These are phyloP conservation scores for Lenwebbia sp. DNA, from an alignment of 345 rosid species.

Conservation along the genomic window DNA sequence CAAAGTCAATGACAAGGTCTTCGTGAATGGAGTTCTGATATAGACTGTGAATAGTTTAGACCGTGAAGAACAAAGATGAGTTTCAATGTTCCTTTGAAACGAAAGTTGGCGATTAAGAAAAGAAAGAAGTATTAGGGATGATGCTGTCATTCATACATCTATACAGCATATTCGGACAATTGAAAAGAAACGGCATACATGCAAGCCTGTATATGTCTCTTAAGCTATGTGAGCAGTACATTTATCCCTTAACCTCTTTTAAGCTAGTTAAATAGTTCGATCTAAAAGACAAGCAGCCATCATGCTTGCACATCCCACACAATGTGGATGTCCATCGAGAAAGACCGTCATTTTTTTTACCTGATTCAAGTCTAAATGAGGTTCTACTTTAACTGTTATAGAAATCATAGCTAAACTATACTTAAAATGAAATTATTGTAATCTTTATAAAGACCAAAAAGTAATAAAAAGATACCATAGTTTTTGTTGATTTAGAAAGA, in stretches of 20 bases:
- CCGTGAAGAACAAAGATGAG: not conserved
- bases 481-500: not conserved
- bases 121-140: not conserved
- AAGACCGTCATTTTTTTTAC: not conserved
- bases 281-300: not conserved
- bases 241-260: not conserved
- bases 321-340: not conserved
- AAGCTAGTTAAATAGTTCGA: not conserved
- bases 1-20: not conserved
- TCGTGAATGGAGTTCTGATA: not conserved
- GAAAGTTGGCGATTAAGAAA: not conserved
- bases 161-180: too few relatives aligned
- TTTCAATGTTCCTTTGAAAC: not conserved
- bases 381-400: rapidly evolving
- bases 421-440: not conserved
- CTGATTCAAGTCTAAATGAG: not conserved
- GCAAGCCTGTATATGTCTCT: not conserved
- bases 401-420: not conserved
- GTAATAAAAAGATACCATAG: not conserved
- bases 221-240: not conserved
- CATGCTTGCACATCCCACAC: not conserved
- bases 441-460: not conserved
- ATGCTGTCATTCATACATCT: not conserved
- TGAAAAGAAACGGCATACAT: not conserved
- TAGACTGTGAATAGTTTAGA: not conserved